phyloP scores from a whole-genome alignment of 2,329 filamentous ascomycete species.

The Cordyceps cateniannulata region DNA sequence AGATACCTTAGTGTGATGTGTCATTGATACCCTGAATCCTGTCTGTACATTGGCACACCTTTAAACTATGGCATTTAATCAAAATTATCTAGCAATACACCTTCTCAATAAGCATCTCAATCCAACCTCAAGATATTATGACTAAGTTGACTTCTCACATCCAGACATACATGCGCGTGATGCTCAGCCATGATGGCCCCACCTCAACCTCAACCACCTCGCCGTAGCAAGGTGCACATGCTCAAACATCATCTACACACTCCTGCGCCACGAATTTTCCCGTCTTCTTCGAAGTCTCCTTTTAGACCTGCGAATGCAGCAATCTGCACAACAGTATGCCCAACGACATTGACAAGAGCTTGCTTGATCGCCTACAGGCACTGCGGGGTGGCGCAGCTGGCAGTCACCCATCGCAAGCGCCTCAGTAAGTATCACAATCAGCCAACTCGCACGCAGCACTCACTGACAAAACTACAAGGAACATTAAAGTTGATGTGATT shows the following conservation, averaged over 20 bases:
- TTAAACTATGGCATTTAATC: background rate
- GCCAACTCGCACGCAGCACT: background rate
- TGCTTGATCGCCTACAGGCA: conserved; percentile 50
- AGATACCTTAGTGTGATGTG: background rate
- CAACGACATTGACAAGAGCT: conserved; percentile 36
- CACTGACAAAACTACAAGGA: background rate
- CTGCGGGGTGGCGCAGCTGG: conserved; percentile 36
- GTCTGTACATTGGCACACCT: background rate
- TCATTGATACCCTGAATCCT: no score
- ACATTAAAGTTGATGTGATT: conserved; percentile 30
- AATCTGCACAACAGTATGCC: conserved; percentile 20
- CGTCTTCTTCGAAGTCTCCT: background rate
- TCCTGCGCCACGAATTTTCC: background rate
- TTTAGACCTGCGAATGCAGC: background rate
- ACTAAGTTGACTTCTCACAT: background rate
- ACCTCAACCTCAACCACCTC: background rate
- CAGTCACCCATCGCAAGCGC: conserved; percentile 34
- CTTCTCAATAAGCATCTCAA: background rate
- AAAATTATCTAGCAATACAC: background rate
- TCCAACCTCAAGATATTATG: background rate
- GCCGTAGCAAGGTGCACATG: background rate
- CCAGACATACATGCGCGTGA: background rate
- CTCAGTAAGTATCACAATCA: background rate
- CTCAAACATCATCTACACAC: background rate
- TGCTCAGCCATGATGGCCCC: conserved; percentile 1